Base-by-base conservation (phyloP, 805 yeast species). In the Barnettozyma wickerhamii region DNA sequence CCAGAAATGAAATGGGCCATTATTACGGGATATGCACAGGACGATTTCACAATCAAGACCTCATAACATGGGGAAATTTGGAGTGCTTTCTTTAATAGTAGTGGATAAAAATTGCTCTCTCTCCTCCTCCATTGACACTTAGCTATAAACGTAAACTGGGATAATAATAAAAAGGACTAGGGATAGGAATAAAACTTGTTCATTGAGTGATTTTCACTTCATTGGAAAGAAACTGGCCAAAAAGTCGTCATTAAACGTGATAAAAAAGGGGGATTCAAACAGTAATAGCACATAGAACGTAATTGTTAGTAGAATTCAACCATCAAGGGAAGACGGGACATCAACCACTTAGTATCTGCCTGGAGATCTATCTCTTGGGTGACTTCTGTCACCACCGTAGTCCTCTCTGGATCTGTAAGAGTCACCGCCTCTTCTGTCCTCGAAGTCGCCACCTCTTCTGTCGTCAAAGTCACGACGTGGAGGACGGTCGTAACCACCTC, bases 311-410 rank as follows among this genome's bases (percentile, higher is more conserved):
- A 33, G 14, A 20, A 9, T 4, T 26, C n/a, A 13, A 17, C n/a
- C 17, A 24, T 12, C 28, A 21, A 29, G n/a, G n/a, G n/a, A n/a
- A 23, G 12, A 7, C 24, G 17, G 31, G 12, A 15, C 23, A 29
- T 17, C 24, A 24, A 12, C 12, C 21, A 26, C 34, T 66, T 66
- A 77, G 63, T 78, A 81, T 69, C 87, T 79, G 49, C 83, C 74
- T 65, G 89, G 88, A 46, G 89, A 81, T 75, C 88, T 81, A 62
- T 79, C 84, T 61, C 84, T 74, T 52, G 74, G 76, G 60, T 71
- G 70, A 50, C 71, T 66, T 50, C 68, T 54, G 50, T 56, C 45
- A 43, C 75, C 72, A 44, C 62, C 55, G 53, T 51, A 53, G 44
- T 64, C 71, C 44, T 68, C 66, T 63, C 66, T 41, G 70, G 68